Percentiles rank a stretch among this genome's conserved stretches.
Conservation (phyloP, 495 filamentous ascomycete genomes). For the Aspergillus egyptiacus region DNA sequence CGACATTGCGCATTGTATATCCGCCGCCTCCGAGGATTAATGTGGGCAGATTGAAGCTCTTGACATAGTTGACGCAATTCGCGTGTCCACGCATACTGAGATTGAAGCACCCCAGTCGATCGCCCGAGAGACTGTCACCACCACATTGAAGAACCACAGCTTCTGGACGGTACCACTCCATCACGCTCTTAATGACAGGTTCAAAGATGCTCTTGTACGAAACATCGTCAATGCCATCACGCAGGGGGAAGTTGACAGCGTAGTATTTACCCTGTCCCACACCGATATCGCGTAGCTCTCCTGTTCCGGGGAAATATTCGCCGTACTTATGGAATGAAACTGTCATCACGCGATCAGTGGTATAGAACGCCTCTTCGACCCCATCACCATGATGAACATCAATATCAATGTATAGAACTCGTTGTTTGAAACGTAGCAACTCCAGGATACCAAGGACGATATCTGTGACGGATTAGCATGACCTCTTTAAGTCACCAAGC, state of each 20-base stretch:
- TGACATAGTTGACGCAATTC: constrained; percentile 94
- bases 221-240: constrained; percentile 89
- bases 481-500: background rate
- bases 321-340: constrained; percentile 98
- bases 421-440: constrained; percentile 85
- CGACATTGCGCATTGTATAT: constrained; percentile 98
- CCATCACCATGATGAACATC: constrained; percentile 98
- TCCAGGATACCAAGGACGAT: constrained; percentile 96
- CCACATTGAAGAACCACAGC: constrained; percentile 97
- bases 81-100: constrained; percentile 96
- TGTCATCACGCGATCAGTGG: constrained; percentile 97
- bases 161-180: constrained; percentile 92
- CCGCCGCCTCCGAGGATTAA: constrained; percentile 92
- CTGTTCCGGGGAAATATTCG: constrained; percentile 97
- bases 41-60: constrained; percentile 84
- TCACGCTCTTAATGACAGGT: constrained; percentile 84
- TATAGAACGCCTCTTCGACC: constrained; percentile 96
- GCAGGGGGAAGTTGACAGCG: constrained; percentile 91
- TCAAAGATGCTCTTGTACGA: constrained; percentile 96
- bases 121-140: constrained; percentile 89
- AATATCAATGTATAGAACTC: constrained; percentile 96
- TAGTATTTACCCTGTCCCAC: constrained; percentile 92
- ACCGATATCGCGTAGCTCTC: constrained; percentile 90
- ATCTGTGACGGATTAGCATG: constrained; percentile 46
- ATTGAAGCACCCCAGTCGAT: constrained; percentile 96